Evolutionary conservation across 73 alveolate species (phyloP).

Genomic region (Effrenium voratum): DNA sequence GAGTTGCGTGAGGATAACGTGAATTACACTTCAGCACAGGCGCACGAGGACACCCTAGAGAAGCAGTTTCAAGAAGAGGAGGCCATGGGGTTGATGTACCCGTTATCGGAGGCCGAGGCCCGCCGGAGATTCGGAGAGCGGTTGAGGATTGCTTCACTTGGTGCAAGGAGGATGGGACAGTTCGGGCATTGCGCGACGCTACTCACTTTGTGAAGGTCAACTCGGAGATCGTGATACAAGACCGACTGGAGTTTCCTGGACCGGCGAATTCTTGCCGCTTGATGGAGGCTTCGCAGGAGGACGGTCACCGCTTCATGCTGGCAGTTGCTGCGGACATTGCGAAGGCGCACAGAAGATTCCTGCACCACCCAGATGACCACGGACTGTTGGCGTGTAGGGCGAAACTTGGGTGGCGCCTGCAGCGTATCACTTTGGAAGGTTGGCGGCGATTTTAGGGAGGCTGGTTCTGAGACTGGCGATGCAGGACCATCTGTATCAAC

Average conservation of each 20-base stretch:
- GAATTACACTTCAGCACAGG: not conserved
- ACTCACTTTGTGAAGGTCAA: not conserved
- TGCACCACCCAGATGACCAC: not conserved
- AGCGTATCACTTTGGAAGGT: not conserved
- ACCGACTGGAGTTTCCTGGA: not conserved
- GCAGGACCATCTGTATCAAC: not conserved
- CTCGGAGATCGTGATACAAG: not conserved
- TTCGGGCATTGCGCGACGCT: constrained; percentile 1
- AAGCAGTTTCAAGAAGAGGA: not conserved
- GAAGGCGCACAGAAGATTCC: not conserved
- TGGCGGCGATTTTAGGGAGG: not conserved
- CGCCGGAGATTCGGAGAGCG: not conserved
- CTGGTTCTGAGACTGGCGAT: not conserved
- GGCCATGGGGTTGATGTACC: not conserved
- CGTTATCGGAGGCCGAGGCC: not conserved
- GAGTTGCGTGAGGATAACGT: not conserved
- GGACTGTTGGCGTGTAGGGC: not conserved
- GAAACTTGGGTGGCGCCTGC: not conserved
- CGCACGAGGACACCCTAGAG: not conserved
- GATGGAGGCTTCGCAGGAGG: not conserved
- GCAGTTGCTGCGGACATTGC: not conserved
- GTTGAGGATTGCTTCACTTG: not conserved
- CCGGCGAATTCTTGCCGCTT: not conserved
- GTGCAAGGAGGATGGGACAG: not conserved
- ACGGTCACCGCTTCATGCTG: not conserved